Evolutionary conservation across 345 rosid species (phyloP).

Genomic region (Populus pruinosa): DNA sequence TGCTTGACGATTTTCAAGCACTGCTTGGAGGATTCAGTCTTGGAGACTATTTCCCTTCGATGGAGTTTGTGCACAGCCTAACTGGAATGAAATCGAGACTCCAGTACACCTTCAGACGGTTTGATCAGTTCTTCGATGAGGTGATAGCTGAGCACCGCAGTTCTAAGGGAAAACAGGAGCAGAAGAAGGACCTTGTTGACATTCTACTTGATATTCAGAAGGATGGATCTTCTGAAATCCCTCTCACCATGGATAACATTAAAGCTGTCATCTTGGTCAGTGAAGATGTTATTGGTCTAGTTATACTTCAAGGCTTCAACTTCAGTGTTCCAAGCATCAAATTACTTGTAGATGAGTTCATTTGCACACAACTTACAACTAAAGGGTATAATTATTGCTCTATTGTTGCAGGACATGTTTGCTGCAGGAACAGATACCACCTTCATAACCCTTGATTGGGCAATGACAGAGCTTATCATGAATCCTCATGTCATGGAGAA

Average conservation of each 20-base stretch:
- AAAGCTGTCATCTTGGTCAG: constrained; percentile 26
- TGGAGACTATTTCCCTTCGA: constrained; percentile 25
- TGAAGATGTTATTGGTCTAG: background rate
- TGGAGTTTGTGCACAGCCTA: constrained; percentile 21
- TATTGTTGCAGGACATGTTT: constrained; percentile 23
- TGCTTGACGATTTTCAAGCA: constrained; percentile 39
- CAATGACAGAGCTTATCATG: constrained; percentile 25
- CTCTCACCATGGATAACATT: constrained; percentile 17
- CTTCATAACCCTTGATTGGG: constrained; percentile 25
- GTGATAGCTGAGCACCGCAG: constrained; percentile 15
- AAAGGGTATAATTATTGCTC: background rate
- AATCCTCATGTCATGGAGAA: constrained; percentile 17
- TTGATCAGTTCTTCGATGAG: constrained; percentile 22
- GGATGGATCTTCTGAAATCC: constrained; percentile 9
- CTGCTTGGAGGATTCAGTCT: constrained; percentile 29
- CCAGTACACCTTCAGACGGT: constrained; percentile 1
- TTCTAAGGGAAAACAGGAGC: constrained; percentile 4
- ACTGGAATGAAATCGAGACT: constrained; percentile 24
- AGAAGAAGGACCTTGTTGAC: constrained; percentile 21
- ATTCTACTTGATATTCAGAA: constrained; percentile 19
- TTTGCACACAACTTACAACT: background rate
- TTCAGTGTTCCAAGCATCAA: background rate
- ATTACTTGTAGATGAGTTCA: background rate
- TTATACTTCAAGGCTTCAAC: background rate
- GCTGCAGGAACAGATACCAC: constrained; percentile 27